Evolutionary conservation across 768 basidiomycete species (phyloP), one percentile per base, ranked within the genome.

Genomic region (Tulasnella sp.): DNA sequence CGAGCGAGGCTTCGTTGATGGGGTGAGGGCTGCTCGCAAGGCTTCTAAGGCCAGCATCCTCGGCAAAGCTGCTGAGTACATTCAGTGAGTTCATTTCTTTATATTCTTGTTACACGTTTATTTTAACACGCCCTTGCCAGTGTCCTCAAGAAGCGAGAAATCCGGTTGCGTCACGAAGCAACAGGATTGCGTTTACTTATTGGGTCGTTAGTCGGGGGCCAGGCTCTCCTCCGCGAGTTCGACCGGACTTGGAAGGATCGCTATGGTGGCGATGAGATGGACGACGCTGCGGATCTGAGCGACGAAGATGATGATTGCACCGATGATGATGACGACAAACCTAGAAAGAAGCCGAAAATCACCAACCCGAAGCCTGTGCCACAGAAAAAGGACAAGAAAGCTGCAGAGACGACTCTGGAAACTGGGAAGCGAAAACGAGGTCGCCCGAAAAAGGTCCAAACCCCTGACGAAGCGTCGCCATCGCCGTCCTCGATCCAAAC

Each of bases 41-140:
- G 94, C 94, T 84, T 93, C 92, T 85, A 97, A 97, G 83, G 94
- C 94, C 3, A 95, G 94, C 79, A 93, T 97, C 7, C 88, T 97
- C 14, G 94, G 93, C 46, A 97, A 96, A 81, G 94, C 94, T 0
- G 93, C 94, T 14, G 95, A 97, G 84, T 97, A 97, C 84, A 97
- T 97, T 81, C 86, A 87, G 89, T 92, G 80, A 80, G 87, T 83
- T 34, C 19, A 4, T 40, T 78, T 31, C n/a, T 73, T 58, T 14
- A 39, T 52, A 16, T 7, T 78, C n/a, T n/a, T n/a, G 44, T 78
- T 73, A 38, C 77, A 27, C 44, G 80, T 58, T 68, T 80, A 71
- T 46, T 74, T 84, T 44, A 73, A 82, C 71, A 52, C 76, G 9
- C 21, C 76, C 1, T 72, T 76, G 38, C 21, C 80, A 92, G 92